phyloP scores from a whole-genome alignment of 2,329 filamentous ascomycete species.

The Fusarium napiforme region DNA sequence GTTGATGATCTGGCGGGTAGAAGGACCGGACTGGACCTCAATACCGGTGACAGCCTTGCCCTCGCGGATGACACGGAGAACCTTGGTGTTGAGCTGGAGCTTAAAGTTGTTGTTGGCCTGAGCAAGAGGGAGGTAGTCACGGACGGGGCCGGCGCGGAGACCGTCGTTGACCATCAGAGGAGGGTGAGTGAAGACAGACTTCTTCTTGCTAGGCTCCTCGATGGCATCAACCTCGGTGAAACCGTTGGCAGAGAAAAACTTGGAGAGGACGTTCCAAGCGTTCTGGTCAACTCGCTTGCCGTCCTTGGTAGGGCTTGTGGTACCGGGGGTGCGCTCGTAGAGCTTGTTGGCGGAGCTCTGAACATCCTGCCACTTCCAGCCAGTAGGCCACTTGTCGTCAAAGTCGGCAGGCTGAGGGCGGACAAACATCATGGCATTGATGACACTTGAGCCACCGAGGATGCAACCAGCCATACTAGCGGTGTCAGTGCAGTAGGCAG shows the following conservation, averaged over 20 bases:
- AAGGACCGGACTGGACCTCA: constrained; percentile 73
- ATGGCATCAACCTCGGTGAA: constrained; percentile 74
- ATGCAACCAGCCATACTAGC: constrained; percentile 79
- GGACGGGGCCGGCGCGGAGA: constrained; percentile 75
- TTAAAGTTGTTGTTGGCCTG: constrained; percentile 71
- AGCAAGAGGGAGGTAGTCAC: constrained; percentile 75
- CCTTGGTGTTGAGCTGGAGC: constrained; percentile 72
- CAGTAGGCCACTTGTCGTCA: constrained; percentile 76
- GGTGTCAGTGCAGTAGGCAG: constrained; percentile 72
- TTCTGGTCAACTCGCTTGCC: constrained; percentile 74
- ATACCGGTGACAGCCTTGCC: constrained; percentile 72
- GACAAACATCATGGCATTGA: constrained; percentile 78
- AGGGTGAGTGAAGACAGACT: constrained; percentile 70
- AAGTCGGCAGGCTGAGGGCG: constrained; percentile 74
- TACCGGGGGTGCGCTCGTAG: constrained; percentile 77
- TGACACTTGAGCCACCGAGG: constrained; percentile 72
- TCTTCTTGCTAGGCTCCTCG: constrained; percentile 71
- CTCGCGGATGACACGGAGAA: constrained; percentile 72
- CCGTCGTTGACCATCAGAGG: constrained; percentile 65
- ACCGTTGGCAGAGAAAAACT: constrained; percentile 67
- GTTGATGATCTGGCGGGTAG: constrained; percentile 42
- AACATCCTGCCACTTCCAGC: constrained; percentile 72
- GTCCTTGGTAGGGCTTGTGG: constrained; percentile 72
- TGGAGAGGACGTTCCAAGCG: constrained; percentile 71
- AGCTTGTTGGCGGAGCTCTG: constrained; percentile 67